These are phyloP conservation scores for Nosema granulosis DNA, from an alignment of 371 early-diverging fungal species.

Conservation along the genomic window DNA sequence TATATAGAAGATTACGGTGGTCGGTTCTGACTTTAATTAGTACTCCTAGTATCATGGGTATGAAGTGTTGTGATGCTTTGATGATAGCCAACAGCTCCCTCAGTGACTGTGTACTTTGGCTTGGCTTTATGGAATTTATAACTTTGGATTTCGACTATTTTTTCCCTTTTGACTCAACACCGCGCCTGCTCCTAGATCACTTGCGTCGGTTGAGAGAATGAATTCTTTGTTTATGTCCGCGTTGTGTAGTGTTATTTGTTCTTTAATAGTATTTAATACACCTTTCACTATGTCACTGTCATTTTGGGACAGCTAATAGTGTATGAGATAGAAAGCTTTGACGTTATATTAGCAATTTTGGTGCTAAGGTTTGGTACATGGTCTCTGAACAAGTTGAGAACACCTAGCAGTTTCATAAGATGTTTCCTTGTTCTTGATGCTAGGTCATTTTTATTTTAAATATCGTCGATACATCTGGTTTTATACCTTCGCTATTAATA, in stretches of 20 bases:
- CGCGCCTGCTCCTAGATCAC: neutral
- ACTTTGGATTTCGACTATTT: neutral
- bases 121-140: neutral
- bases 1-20: neutral
- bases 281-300: neutral
- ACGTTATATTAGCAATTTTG: neutral
- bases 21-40: neutral
- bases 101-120: neutral
- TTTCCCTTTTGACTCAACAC: neutral
- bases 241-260: neutral
- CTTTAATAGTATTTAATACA: neutral
- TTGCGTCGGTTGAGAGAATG: neutral
- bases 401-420: conserved; percentile 11
- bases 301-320: conserved; percentile 3
- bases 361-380: neutral
- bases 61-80: neutral
- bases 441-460: neutral
- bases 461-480: conserved; percentile 22
- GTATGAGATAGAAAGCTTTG: too few species aligned
- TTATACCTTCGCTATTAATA: conserved; percentile 13
- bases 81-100: neutral
- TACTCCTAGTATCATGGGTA: neutral
- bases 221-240: conserved; percentile 11
- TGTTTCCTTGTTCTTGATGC: conserved; percentile 3
- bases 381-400: conserved; percentile 28